Percentiles rank a stretch among this genome's conserved stretches.
Conservation (phyloP, 1,284 basidiomycete species). For the Microbotryum intermedium region DNA sequence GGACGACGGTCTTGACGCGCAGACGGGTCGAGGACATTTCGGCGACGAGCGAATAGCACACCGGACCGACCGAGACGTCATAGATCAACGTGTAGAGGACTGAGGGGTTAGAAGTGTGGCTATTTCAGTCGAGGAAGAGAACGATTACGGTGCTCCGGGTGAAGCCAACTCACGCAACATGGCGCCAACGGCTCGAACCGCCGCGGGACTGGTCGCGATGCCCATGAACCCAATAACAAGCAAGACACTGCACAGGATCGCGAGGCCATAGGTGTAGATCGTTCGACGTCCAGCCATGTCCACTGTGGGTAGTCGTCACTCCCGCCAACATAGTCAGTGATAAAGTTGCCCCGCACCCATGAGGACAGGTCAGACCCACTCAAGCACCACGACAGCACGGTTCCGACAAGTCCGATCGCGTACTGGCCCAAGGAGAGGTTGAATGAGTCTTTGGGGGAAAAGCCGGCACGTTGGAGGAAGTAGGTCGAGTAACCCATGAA, state of each 20-base stretch:
- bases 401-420: slow-evolving; percentile 40
- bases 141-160: no score
- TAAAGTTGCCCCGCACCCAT: no score
- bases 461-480: slow-evolving; percentile 44
- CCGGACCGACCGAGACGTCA: slow-evolving; percentile 40
- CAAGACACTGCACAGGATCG: slow-evolving; percentile 42
- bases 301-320: slow-evolving; percentile 29
- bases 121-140: no score
- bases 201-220: slow-evolving; percentile 30
- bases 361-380: no score
- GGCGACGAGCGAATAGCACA: slow-evolving; percentile 44
- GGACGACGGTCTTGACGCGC: no score
- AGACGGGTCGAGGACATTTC: slow-evolving; percentile 43
- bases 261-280: slow-evolving; percentile 45
- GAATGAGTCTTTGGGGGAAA: slow-evolving; percentile 39
- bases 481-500: slow-evolving; percentile 29
- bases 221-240: slow-evolving; percentile 46
- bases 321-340: no score
- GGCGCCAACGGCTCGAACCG: slow-evolving; percentile 40
- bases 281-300: slow-evolving; percentile 41
- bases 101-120: no score
- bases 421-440: slow-evolving; percentile 41
- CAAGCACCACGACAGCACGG: slow-evolving; percentile 42
- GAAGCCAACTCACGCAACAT: slow-evolving; percentile 32
- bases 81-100: slow-evolving; percentile 43